Conservation (phyloP, 179 eudicot genomes). For the Beta corolliflora region DNA sequence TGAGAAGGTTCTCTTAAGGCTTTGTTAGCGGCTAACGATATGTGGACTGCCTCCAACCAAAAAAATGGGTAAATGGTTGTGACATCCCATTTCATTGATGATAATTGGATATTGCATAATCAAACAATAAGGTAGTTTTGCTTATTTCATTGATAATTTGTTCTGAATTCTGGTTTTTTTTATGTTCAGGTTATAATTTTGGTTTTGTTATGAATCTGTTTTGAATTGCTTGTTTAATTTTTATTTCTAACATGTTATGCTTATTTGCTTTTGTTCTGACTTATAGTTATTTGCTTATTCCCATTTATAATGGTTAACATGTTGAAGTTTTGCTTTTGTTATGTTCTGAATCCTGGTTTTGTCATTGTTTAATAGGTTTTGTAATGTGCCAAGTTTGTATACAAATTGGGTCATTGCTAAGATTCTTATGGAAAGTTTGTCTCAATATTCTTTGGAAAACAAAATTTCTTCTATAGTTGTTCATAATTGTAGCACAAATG, state of each 20-base stretch:
- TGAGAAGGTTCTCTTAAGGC: background rate
- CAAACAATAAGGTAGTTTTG: constrained; percentile 15
- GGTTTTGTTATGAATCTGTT: too few relatives aligned
- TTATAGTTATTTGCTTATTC: too few relatives aligned
- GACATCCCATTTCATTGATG: background rate
- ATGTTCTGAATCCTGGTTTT: background rate
- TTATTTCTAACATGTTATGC: background rate
- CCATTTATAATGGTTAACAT: too few relatives aligned
- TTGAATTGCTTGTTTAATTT: too few relatives aligned
- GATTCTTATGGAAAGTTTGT: background rate
- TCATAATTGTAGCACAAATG: too few relatives aligned
- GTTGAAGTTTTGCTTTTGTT: too few relatives aligned
- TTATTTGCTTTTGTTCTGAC: background rate
- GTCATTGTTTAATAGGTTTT: too few relatives aligned
- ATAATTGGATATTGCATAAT: constrained; percentile 25
- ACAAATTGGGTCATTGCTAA: background rate
- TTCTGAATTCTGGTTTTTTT: too few relatives aligned
- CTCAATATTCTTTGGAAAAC: too few relatives aligned
- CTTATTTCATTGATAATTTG: background rate
- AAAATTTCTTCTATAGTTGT: too few relatives aligned
- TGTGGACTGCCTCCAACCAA: constrained; percentile 24
- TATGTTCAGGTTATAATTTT: background rate
- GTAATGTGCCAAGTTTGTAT: background rate
- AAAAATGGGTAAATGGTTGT: constrained; percentile 21
- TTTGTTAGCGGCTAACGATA: constrained; percentile 12